phyloP scores from a whole-genome alignment of 2,329 filamentous ascomycete species.

The Hypoxylon sp. region DNA sequence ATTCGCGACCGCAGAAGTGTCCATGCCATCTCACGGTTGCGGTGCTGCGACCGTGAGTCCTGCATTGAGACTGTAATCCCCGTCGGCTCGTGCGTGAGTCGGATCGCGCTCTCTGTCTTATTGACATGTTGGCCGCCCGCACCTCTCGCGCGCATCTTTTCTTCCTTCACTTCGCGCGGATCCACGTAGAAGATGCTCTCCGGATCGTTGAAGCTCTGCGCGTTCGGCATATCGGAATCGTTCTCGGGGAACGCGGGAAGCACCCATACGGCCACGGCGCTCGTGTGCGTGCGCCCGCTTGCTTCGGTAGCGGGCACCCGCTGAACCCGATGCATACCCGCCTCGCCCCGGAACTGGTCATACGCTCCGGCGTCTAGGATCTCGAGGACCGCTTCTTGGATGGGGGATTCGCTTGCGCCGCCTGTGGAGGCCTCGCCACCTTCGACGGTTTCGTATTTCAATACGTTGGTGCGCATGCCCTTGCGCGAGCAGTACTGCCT shows the following conservation, averaged over 20 bases:
- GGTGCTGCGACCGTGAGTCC: slow-evolving; percentile 89
- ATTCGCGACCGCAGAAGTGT: slow-evolving; percentile 84
- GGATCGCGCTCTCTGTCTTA: slow-evolving; percentile 95
- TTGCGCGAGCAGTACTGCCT: slow-evolving; percentile 79
- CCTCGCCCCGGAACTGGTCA: slow-evolving; percentile 85
- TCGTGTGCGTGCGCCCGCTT: slow-evolving; percentile 93
- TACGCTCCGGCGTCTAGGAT: slow-evolving; percentile 84
- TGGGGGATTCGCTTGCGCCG: slow-evolving; percentile 73
- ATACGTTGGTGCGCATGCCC: slow-evolving; percentile 74
- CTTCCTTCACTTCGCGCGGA: slow-evolving; percentile 82
- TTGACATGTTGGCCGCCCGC: slow-evolving; percentile 98
- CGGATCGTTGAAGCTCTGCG: slow-evolving; percentile 81
- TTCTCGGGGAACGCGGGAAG: slow-evolving; percentile 82
- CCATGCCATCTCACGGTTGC: slow-evolving; percentile 92
- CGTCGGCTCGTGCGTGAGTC: slow-evolving; percentile 90
- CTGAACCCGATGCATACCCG: slow-evolving; percentile 95
- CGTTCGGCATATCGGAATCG: slow-evolving; percentile 62
- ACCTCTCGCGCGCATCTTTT: slow-evolving; percentile 92
- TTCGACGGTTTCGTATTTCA: slow-evolving; percentile 86
- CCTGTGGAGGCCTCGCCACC: slow-evolving; percentile 64
- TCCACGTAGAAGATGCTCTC: slow-evolving; percentile 93
- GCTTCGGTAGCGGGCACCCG: slow-evolving; percentile 91
- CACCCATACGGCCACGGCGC: slow-evolving; percentile 91
- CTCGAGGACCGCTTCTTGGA: slow-evolving; percentile 91
- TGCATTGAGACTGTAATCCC: slow-evolving; percentile 92